Conservation (phyloP, 768 basidiomycete species). For the Amanita pseudoporphyria region DNA sequence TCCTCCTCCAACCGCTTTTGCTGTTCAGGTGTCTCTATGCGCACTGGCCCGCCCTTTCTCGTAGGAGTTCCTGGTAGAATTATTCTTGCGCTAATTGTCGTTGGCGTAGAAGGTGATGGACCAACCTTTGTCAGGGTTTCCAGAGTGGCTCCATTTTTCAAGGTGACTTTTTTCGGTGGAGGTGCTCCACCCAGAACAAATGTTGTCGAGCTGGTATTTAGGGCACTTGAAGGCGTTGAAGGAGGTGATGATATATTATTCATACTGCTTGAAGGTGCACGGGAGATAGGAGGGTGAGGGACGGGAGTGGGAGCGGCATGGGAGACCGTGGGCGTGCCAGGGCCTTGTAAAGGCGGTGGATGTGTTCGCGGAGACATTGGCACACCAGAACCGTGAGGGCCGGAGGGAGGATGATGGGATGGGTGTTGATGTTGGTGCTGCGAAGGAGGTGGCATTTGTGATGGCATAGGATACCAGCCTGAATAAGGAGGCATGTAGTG, state of each 20-base stretch:
- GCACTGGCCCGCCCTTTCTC: conserved; percentile 32
- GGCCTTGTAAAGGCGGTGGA: conserved; percentile 41
- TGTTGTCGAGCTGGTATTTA: conserved; percentile 54
- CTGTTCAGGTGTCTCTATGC: conserved; percentile 54
- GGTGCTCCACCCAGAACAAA: conserved; percentile 50
- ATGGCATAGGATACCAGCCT: conserved; percentile 32
- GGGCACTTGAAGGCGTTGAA: conserved; percentile 51
- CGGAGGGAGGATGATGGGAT: conserved; percentile 41
- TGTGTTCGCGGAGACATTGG: conserved; percentile 65
- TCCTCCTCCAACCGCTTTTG: conserved; percentile 26
- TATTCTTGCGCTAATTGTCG: conserved; percentile 26
- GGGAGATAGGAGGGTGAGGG: conserved; percentile 39
- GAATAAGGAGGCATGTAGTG: conserved; percentile 31
- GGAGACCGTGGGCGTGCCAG: conserved; percentile 57
- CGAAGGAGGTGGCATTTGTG: conserved; percentile 22
- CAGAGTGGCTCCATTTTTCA: conserved; percentile 60
- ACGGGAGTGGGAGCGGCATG: conserved; percentile 34
- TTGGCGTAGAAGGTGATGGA: conserved; percentile 27
- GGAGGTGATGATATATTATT: conserved; percentile 51
- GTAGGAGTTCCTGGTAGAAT: conserved; percentile 30
- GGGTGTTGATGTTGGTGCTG: conserved; percentile 30
- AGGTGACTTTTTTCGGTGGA: conserved; percentile 32
- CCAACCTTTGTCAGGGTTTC: conserved; percentile 38
- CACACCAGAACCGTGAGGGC: conserved; percentile 37
- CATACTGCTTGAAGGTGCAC: conserved; percentile 36